A percentile compares a stretch with the other conserved stretches of the same genome.
Conservation (phyloP, 108 stramenopile genomes). For the Fistulifera pelliculosa region DNA sequence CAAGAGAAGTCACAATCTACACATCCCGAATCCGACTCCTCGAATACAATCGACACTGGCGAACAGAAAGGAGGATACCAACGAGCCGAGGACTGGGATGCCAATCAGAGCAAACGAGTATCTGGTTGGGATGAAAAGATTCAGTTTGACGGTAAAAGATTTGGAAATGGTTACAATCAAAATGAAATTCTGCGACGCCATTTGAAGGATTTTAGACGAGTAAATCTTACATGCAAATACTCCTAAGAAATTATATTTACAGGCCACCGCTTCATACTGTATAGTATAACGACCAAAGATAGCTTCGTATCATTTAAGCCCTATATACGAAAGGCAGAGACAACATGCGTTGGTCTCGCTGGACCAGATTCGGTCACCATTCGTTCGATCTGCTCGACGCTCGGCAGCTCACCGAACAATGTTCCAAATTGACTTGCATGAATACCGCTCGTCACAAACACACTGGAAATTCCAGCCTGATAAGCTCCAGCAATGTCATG, state of each 20-base stretch:
- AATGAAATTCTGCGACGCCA: slow-evolving; percentile 58
- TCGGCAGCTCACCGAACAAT: slow-evolving; percentile 20
- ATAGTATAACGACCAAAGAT: too few species aligned
- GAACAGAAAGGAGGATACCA: slow-evolving; percentile 30
- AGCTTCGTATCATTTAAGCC: too few species aligned
- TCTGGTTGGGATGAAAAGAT: slow-evolving; percentile 61
- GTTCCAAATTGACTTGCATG: slow-evolving; percentile 49
- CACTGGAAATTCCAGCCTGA: slow-evolving; percentile 42
- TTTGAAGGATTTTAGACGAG: slow-evolving; percentile 47
- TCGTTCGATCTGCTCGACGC: slow-evolving; percentile 3
- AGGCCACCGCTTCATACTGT: too few species aligned
- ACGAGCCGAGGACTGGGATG: slow-evolving; percentile 80
- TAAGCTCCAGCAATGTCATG: slow-evolving; percentile 85
- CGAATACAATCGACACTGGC: not conserved
- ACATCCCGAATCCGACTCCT: not conserved
- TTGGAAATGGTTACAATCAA: slow-evolving; percentile 63
- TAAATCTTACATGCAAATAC: too few species aligned
- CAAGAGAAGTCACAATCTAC: not conserved
- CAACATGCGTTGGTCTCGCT: slow-evolving; percentile 30
- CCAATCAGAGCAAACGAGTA: slow-evolving; percentile 25
- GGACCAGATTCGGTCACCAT: slow-evolving; percentile 17
- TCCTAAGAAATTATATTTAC: too few species aligned
- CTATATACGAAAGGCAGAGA: slow-evolving; percentile 18
- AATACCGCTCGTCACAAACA: slow-evolving; percentile 69
- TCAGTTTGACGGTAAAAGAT: slow-evolving; percentile 63